Conservation (phyloP, 2,329 filamentous ascomycete genomes). For the Verticillium nubilum region DNA sequence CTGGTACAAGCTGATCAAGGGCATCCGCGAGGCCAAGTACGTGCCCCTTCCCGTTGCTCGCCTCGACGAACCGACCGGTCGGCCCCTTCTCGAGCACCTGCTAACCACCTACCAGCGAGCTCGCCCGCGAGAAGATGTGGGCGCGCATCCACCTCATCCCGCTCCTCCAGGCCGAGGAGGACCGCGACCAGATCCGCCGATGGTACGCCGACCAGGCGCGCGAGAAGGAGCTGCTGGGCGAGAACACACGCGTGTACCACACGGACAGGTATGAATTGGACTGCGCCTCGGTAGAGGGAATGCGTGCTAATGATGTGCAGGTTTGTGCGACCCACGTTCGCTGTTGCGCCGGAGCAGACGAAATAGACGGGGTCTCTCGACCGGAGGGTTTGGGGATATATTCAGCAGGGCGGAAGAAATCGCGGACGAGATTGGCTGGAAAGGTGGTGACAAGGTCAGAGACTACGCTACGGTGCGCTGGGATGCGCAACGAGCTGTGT, state of each 20-base stretch:
- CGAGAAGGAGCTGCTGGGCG: conserved; percentile 85
- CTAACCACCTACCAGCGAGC: conserved; percentile 57
- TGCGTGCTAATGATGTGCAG: conserved; percentile 31
- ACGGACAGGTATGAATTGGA: conserved; percentile 66
- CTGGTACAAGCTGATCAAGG: conserved; percentile 79
- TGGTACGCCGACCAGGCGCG: conserved; percentile 81
- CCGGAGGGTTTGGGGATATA: neutral
- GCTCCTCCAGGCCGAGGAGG: conserved; percentile 90
- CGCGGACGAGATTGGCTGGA: neutral
- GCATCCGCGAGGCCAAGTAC: conserved; percentile 88
- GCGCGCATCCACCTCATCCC: conserved; percentile 91
- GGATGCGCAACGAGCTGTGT: neutral
- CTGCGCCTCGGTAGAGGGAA: neutral
- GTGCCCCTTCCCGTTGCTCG: conserved; percentile 24
- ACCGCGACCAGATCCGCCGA: conserved; percentile 87
- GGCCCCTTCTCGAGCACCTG: neutral
- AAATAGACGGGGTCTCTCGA: neutral
- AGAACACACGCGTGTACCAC: conserved; percentile 81
- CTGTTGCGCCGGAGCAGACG: conserved; percentile 59
- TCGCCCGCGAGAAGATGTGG: conserved; percentile 98
- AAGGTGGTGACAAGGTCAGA: neutral
- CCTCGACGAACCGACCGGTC: too few relatives aligned
- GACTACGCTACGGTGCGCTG: neutral
- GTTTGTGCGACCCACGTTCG: conserved; percentile 77
- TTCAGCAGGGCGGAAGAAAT: neutral